Conservation (phyloP, 2,329 filamentous ascomycete genomes). For the Neoarthrinium moseri region DNA sequence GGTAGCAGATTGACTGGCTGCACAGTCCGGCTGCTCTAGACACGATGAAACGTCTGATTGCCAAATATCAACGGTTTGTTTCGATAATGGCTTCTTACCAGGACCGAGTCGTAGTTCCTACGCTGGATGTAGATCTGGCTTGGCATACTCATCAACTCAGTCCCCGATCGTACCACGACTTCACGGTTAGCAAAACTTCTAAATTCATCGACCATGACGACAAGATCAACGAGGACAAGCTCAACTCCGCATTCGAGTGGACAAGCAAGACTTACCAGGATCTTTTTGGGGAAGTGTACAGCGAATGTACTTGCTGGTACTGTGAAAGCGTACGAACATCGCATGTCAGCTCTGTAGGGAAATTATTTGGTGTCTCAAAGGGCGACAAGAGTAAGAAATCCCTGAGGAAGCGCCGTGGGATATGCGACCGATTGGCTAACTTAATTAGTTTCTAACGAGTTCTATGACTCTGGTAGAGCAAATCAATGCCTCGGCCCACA, state of each 20-base stretch:
- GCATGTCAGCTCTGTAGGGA: slow-evolving; percentile 46
- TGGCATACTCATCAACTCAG: slow-evolving; percentile 82
- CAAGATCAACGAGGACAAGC: slow-evolving; percentile 68
- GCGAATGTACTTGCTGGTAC: slow-evolving; percentile 80
- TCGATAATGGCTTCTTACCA: slow-evolving; percentile 52
- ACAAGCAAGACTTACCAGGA: slow-evolving; percentile 71
- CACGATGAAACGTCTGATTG: slow-evolving; percentile 64
- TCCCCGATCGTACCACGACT: slow-evolving; percentile 61
- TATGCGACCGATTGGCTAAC: not conserved
- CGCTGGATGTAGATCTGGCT: slow-evolving; percentile 70
- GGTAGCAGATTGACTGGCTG: slow-evolving; percentile 62
- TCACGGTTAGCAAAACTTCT: slow-evolving; percentile 43
- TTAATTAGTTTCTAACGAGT: slow-evolving; percentile 35
- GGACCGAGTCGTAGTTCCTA: slow-evolving; percentile 59
- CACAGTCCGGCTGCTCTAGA: slow-evolving; percentile 64
- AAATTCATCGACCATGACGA: slow-evolving; percentile 81
- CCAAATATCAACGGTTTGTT: slow-evolving; percentile 66
- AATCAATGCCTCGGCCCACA: slow-evolving; percentile 61
- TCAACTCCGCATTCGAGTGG: slow-evolving; percentile 68
- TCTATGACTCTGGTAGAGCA: slow-evolving; percentile 48
- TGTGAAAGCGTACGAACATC: slow-evolving; percentile 69
- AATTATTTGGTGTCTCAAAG: slow-evolving; percentile 43
- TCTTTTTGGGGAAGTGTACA: slow-evolving; percentile 65
- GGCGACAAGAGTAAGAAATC: slow-evolving; percentile 38
- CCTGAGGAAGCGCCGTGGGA: not conserved